Base-by-base conservation (phyloP, 2,329 filamentous ascomycete genomes). In the Sporothrix phasma region DNA sequence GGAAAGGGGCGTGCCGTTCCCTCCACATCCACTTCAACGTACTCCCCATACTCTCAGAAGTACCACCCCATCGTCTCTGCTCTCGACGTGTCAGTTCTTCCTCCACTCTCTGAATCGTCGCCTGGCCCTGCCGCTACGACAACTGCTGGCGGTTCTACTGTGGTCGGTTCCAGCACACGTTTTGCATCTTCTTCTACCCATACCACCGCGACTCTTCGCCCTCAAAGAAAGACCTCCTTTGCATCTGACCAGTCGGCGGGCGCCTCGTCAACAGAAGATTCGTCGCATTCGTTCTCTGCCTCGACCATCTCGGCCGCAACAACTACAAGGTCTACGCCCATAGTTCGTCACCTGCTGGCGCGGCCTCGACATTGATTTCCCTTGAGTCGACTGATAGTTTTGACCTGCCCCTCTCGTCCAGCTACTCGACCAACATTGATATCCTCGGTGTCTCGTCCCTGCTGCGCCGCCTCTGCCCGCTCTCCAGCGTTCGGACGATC, bases 301-400 rank as follows among this genome's bases (percentile, higher is more conserved):
- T 80, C 80, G 11, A 81, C 80, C 3, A 67, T 76, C 2, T 80
- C 80, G 17, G 80, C 82, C 46, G 77, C 74, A 17, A 77, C 79
- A 84, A 85, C 69, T 82, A 83, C 76, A 80, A 82, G 69, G 74
- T 82, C 22, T 79, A 83, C 68, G 77, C 74, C 43, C 77, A 78
- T 64, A 81, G 78, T 68, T 79, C 79, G 24, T 75, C 78, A 47
- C 71, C 74, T 29, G 64, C 54, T 3, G 37, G 46, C 29, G 47
- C 56, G 31, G 37, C 37, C 31, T 29, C 49, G 37, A 59, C 37
- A 8, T 53, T 47, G 10, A 29, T 41, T 29, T 29, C 49, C 11
- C 29, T 45, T 43, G 24, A 77, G 41, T 75, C 75, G 5, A 73
- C 75, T 58, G 77, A 78, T 51, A 77, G 76, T 66, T 71, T 79